Evolutionary conservation across 257 asterid species (phyloP).

Genomic region (Gynochthodes officinalis): DNA sequence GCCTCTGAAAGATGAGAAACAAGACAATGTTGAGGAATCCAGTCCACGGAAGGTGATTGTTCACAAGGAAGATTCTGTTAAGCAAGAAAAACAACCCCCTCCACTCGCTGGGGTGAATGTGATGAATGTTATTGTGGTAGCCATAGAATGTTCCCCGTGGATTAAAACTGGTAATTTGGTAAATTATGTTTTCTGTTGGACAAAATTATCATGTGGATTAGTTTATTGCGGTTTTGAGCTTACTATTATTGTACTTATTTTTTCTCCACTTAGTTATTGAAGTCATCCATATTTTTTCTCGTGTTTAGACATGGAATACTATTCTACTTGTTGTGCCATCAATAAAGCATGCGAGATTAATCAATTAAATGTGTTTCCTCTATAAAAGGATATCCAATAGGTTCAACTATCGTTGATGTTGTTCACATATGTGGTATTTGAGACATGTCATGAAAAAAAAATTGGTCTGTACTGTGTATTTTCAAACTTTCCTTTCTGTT

Average conservation of each 20-base stretch:
- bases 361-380: background rate
- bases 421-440: background rate
- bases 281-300: background rate
- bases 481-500: background rate
- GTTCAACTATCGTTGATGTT: background rate
- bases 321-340: background rate
- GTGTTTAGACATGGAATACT: background rate
- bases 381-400: background rate
- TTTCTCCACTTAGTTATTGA: background rate
- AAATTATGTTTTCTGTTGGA: background rate
- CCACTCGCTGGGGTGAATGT: slow-evolving; percentile 87
- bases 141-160: slow-evolving; percentile 97
- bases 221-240: background rate
- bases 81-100: slow-evolving; percentile 64
- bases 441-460: background rate
- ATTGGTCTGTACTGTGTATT: background rate
- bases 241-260: background rate
- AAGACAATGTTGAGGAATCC: slow-evolving; percentile 32
- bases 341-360: background rate
- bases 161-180: slow-evolving; percentile 70
- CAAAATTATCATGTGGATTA: background rate
- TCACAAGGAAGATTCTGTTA: slow-evolving; percentile 32
- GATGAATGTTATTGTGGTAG: slow-evolving; percentile 80
- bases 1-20: slow-evolving; percentile 28
- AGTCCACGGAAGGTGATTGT: slow-evolving; percentile 28